Percentiles rank a stretch among this genome's conserved stretches.
Evolutionary conservation across 352 stramenopile genomes (phyloP).

Genomic region (Phytopythium oedochilum): DNA sequence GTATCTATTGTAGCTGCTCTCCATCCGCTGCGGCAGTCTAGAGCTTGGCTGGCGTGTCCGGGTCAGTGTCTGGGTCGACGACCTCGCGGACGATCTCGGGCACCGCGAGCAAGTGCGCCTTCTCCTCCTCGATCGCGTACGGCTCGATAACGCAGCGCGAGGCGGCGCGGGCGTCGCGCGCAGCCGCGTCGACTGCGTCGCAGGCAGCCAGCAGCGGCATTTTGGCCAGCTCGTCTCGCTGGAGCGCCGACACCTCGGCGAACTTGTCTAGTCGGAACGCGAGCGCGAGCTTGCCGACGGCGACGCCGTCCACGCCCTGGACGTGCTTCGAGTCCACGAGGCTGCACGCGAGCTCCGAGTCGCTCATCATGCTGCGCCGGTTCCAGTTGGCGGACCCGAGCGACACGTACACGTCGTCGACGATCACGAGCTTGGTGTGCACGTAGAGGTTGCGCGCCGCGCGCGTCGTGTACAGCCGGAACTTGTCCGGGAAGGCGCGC

Average conservation of each 20-base stretch:
- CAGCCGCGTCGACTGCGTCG: conserved; percentile 25
- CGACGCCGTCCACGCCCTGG: conserved; percentile 25
- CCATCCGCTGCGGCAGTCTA: neutral
- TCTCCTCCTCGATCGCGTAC: conserved; percentile 20
- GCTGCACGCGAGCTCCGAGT: conserved; percentile 57
- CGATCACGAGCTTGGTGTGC: conserved; percentile 71
- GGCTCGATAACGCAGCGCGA: conserved; percentile 25
- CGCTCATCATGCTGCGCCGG: conserved; percentile 76
- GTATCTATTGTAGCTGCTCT: too few relatives aligned
- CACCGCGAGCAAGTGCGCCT: conserved; percentile 26
- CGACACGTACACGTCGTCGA: conserved; percentile 84
- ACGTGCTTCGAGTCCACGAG: conserved; percentile 41
- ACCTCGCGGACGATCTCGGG: conserved; percentile 30
- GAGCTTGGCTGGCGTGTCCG: neutral
- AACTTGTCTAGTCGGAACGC: conserved; percentile 56
- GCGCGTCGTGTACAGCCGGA: conserved; percentile 56
- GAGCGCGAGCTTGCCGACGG: conserved; percentile 31
- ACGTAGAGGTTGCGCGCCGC: conserved; percentile 55
- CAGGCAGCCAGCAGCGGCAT: conserved; percentile 20
- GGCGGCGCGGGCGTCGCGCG: conserved; percentile 2
- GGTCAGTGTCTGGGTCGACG: conserved; percentile 27
- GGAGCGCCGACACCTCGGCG: conserved; percentile 33
- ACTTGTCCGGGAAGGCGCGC: conserved; percentile 43
- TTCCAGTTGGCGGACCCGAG: conserved; percentile 92
- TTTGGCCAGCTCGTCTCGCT: conserved; percentile 4